Evolutionary conservation across 2,329 filamentous ascomycete species (phyloP).

Genomic region (Tolypocladium pustulatum): DNA sequence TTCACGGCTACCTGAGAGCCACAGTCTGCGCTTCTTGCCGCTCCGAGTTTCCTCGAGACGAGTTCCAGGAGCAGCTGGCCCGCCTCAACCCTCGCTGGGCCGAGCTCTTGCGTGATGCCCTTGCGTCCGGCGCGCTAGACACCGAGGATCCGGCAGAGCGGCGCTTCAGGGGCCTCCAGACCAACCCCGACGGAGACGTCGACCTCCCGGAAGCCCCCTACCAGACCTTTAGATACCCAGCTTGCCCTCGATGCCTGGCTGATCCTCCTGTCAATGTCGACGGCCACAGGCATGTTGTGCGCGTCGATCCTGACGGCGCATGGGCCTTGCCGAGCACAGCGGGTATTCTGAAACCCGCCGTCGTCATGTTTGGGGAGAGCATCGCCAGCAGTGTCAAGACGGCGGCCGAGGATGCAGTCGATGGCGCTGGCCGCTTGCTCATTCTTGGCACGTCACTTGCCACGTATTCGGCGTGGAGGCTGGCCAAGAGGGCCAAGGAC

Average conservation of each 20-base stretch:
- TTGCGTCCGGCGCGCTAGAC: constrained; percentile 64
- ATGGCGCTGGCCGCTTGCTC: constrained; percentile 63
- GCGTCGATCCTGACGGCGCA: constrained; percentile 71
- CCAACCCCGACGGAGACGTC: constrained; percentile 92
- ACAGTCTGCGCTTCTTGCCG: constrained; percentile 73
- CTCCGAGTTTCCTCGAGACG: constrained; percentile 56
- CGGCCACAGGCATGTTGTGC: constrained; percentile 46
- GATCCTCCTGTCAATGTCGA: constrained; percentile 47
- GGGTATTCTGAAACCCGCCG: constrained; percentile 82
- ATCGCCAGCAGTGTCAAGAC: constrained; percentile 60
- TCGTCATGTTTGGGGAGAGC: constrained; percentile 94
- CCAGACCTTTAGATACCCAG: constrained; percentile 79
- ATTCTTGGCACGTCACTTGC: constrained; percentile 84
- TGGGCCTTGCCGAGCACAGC: constrained; percentile 56
- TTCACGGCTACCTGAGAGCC: constrained; percentile 82
- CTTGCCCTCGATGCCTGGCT: constrained; percentile 70
- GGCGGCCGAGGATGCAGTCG: constrained; percentile 69
- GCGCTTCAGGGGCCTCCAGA: constrained; percentile 58
- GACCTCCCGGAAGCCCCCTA: constrained; percentile 83
- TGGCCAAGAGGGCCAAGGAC: constrained; percentile 76
- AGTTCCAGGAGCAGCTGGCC: constrained; percentile 68
- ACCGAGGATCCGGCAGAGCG: constrained; percentile 67
- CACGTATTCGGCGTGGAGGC: constrained; percentile 88
- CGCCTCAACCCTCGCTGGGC: constrained; percentile 81
- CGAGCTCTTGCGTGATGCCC: constrained; percentile 59